Conservation (phyloP, 2,329 filamentous ascomycete genomes). For the Beauveria brongniartii region DNA sequence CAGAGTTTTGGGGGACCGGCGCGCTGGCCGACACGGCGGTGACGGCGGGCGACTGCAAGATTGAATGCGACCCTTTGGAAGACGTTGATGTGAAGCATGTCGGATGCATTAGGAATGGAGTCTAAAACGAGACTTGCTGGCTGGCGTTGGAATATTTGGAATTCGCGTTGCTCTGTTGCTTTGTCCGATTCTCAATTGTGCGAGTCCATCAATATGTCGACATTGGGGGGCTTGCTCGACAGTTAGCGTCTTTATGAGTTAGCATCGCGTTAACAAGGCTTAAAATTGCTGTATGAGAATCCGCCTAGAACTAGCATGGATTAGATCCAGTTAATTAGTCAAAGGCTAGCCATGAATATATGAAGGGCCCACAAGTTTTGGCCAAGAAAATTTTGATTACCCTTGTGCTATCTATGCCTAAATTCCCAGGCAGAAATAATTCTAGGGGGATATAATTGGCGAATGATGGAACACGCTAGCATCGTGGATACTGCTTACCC, state of each 20-base stretch:
- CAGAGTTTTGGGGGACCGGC: constrained; percentile 3
- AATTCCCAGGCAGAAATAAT: neutral
- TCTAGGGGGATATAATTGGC: neutral
- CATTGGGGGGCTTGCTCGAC: too few species aligned
- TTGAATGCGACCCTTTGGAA: neutral
- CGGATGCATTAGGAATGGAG: neutral
- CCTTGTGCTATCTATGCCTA: neutral
- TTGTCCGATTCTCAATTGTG: too few species aligned
- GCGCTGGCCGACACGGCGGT: neutral
- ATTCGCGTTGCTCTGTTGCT: neutral
- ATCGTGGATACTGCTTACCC: neutral
- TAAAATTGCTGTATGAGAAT: neutral
- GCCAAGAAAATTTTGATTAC: neutral
- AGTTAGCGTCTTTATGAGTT: neutral
- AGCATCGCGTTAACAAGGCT: neutral
- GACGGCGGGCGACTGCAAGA: neutral
- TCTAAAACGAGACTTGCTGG: too few species aligned
- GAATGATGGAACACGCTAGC: neutral
- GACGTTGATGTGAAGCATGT: neutral
- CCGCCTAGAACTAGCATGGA: neutral
- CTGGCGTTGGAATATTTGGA: neutral
- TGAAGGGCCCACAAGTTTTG: neutral
- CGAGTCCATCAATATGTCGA: too few species aligned
- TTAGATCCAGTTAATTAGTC: neutral
- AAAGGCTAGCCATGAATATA: too few species aligned